Percentiles rank a stretch among this genome's conserved stretches.
Evolutionary conservation across 2,329 filamentous ascomycete species (phyloP).

Genomic region (Fusarium sp.): DNA sequence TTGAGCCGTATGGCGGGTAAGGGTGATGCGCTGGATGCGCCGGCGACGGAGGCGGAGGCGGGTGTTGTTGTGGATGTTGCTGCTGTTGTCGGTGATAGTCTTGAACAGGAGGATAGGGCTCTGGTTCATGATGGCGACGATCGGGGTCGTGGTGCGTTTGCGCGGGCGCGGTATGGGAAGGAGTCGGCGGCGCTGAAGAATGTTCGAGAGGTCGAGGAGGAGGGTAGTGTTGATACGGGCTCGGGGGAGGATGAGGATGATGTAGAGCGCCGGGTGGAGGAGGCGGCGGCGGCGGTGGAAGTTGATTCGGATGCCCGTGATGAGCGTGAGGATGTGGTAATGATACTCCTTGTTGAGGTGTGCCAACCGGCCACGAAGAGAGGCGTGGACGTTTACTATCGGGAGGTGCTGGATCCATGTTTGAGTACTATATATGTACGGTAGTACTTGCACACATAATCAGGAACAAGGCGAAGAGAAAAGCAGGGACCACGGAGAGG

Average conservation of each 20-base stretch:
- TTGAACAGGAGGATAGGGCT: slow-evolving; percentile 68
- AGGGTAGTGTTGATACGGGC: slow-evolving; percentile 59
- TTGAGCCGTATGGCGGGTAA: slow-evolving; percentile 61
- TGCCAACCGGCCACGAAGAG: slow-evolving; percentile 64
- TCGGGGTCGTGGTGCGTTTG: slow-evolving; percentile 61
- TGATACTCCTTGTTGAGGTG: slow-evolving; percentile 64
- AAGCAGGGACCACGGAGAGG: slow-evolving; percentile 58
- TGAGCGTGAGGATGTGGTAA: slow-evolving; percentile 57
- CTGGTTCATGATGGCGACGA: slow-evolving; percentile 71
- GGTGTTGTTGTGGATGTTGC: slow-evolving; percentile 40
- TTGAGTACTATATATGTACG: slow-evolving; percentile 59
- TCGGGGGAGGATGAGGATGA: slow-evolving; percentile 52
- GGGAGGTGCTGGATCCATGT: slow-evolving; percentile 73
- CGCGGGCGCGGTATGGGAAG: slow-evolving; percentile 50
- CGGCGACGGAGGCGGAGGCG: slow-evolving; percentile 58
- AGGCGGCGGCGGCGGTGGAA: slow-evolving; percentile 51
- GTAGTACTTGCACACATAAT: slow-evolving; percentile 56
- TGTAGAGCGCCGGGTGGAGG: slow-evolving; percentile 48
- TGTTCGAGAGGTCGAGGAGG: slow-evolving; percentile 54
- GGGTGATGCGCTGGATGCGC: slow-evolving; percentile 56
- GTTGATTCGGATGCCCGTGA: slow-evolving; percentile 48
- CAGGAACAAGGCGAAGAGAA: slow-evolving; percentile 54
- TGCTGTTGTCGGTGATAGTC: slow-evolving; percentile 62
- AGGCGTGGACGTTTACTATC: slow-evolving; percentile 73
- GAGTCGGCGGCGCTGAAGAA: slow-evolving; percentile 51